These are phyloP conservation scores for Cyclocybe aegerita DNA, from an alignment of 768 basidiomycete species.

Conservation along the genomic window DNA sequence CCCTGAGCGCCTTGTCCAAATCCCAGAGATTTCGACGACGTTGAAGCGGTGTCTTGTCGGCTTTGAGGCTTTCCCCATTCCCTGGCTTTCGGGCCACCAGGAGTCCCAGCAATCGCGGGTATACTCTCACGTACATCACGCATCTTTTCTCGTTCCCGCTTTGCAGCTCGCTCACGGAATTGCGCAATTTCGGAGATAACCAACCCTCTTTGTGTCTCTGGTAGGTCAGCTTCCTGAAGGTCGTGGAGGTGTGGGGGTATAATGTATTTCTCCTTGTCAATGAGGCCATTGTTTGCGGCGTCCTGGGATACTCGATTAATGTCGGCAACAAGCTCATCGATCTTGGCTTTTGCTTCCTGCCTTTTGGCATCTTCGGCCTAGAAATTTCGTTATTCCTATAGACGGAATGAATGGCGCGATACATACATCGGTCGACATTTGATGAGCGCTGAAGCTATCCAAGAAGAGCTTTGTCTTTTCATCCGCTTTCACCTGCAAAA, in stretches of 20 bases:
- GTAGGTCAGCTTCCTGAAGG: constrained; percentile 93
- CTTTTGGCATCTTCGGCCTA: constrained; percentile 72
- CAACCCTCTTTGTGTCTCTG: constrained; percentile 88
- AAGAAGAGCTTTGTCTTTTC: constrained; percentile 90
- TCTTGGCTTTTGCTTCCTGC: constrained; percentile 60
- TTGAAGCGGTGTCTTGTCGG: constrained; percentile 24
- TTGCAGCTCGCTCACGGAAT: constrained; percentile 92
- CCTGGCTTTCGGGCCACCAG: constrained; percentile 74
- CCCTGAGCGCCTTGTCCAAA: constrained; percentile 71
- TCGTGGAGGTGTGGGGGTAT: constrained; percentile 97
- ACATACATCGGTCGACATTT: constrained; percentile 81
- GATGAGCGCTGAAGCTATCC: constrained; percentile 79
- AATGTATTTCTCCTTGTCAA: constrained; percentile 84
- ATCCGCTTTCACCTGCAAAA: constrained; percentile 86
- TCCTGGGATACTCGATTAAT: constrained; percentile 75
- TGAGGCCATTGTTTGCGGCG: constrained; percentile 69
- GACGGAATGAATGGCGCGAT: neutral
- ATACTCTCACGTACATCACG: constrained; percentile 69
- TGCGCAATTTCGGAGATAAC: constrained; percentile 96
- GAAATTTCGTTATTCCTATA: neutral
- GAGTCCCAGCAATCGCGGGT: constrained; percentile 44
- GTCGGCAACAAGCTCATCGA: constrained; percentile 66
- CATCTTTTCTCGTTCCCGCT: constrained; percentile 86
- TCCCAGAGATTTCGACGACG: constrained; percentile 44
- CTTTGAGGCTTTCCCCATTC: constrained; percentile 77